These are phyloP conservation scores for Colletotrichum cereale DNA, from an alignment of 2,329 filamentous ascomycete genomes.

Conservation along the genomic window DNA sequence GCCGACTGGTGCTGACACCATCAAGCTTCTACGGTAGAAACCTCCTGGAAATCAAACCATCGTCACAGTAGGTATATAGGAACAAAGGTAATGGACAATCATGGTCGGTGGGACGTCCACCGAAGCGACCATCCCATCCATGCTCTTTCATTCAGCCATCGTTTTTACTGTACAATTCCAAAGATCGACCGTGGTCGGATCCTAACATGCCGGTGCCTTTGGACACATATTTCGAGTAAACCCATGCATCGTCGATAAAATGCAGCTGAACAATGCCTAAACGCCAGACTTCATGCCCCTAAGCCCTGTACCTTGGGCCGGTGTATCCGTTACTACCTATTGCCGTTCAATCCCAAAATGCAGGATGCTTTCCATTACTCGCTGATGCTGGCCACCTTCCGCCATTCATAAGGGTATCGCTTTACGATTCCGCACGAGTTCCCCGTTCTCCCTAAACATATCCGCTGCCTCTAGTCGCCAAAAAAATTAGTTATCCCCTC, in stretches of 20 bases:
- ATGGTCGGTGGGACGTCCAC: conserved; percentile 1
- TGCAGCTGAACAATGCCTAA: conserved; percentile 25
- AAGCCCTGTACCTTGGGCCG: conserved; percentile 4
- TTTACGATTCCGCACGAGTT: conserved; percentile 29
- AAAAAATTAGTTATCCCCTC: conserved; percentile 32
- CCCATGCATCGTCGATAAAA: conserved; percentile 30
- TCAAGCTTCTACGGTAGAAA: not conserved
- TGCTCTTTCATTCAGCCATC: conserved; percentile 6
- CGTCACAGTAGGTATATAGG: not conserved
- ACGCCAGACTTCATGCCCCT: conserved; percentile 36
- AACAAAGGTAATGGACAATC: not conserved
- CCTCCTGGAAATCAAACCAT: not conserved
- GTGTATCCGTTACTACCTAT: conserved; percentile 30
- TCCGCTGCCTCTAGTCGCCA: not conserved
- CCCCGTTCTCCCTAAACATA: not conserved
- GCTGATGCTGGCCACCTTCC: conserved; percentile 35
- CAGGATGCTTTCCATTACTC: conserved; percentile 30
- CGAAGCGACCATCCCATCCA: not conserved
- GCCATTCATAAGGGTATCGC: conserved; percentile 35
- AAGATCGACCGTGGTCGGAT: conserved; percentile 2
- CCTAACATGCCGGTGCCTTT: conserved; percentile 17
- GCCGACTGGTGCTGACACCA: not conserved
- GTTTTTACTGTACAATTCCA: conserved; percentile 30
- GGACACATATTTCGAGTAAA: conserved; percentile 5
- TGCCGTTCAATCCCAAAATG: conserved; percentile 23